These are phyloP conservation scores for Boletus smithii DNA, from an alignment of 1,284 basidiomycete species.

Conservation along the genomic window DNA sequence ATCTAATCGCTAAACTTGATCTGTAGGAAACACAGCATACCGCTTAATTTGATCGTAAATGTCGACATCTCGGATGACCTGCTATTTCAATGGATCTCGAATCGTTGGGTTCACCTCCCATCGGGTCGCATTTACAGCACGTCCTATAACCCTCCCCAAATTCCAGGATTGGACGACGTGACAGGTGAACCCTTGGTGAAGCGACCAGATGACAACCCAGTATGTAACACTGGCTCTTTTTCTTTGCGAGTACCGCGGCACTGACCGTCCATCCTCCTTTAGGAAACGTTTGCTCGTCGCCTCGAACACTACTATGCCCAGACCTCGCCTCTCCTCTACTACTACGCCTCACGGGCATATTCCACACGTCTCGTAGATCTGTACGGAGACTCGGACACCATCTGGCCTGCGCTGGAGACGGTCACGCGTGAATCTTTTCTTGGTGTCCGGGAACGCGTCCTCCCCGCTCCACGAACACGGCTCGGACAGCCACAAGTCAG, in stretches of 20 bases:
- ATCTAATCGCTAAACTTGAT: not conserved
- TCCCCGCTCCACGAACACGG: conserved; percentile 11
- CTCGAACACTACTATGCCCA: conserved; percentile 79
- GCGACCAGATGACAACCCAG: conserved; percentile 90
- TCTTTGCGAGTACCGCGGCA: too few species aligned
- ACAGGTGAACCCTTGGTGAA: conserved; percentile 90
- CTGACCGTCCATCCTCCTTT: conserved; percentile 12
- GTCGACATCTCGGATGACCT: conserved; percentile 88
- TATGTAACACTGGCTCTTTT: not conserved
- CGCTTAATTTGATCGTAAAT: conserved; percentile 85
- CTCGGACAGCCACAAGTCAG: conserved; percentile 21
- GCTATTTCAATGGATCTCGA: conserved; percentile 84
- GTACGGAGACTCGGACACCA: conserved; percentile 24
- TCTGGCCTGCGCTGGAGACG: conserved; percentile 26
- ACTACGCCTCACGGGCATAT: conserved; percentile 52
- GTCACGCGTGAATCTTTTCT: conserved; percentile 20
- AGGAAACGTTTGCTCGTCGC: conserved; percentile 86
- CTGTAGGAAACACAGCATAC: conserved; percentile 49
- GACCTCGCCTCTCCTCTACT: conserved; percentile 81
- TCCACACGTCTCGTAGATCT: conserved; percentile 29
- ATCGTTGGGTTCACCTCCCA: conserved; percentile 89
- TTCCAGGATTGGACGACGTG: conserved; percentile 82
- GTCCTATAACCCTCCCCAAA: conserved; percentile 85
- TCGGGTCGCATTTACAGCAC: conserved; percentile 93
- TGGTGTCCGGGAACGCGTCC: conserved; percentile 14